Evolutionary conservation across 257 asterid genomes (phyloP).

Genomic region (Sherardia arvensis): DNA sequence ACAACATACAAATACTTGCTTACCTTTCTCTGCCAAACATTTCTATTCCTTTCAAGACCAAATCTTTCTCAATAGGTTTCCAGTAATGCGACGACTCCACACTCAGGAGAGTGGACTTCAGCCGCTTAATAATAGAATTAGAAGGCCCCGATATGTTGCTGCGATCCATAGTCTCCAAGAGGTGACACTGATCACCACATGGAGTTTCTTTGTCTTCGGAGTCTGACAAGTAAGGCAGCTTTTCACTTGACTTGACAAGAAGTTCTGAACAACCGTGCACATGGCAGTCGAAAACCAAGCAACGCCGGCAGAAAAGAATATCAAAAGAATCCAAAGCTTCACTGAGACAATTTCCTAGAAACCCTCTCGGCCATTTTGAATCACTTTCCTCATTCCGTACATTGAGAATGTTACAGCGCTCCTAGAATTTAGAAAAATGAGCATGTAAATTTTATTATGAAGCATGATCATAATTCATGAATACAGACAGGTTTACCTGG

Average conservation of each 20-base stretch:
- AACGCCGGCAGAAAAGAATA: conserved; percentile 91
- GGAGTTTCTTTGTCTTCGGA: conserved; percentile 64
- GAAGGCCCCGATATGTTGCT: conserved; percentile 30
- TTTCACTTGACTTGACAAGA: conserved; percentile 57
- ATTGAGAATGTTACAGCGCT: conserved; percentile 63
- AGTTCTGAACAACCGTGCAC: conserved; percentile 85
- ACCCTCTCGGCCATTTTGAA: conserved; percentile 19
- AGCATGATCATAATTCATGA: not conserved
- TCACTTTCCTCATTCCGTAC: conserved; percentile 40
- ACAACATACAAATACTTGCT: not conserved
- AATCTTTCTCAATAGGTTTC: conserved; percentile 88
- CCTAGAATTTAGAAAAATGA: conserved; percentile 44
- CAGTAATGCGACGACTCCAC: conserved; percentile 32
- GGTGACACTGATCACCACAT: conserved; percentile 76
- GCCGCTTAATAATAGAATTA: too few relatives aligned
- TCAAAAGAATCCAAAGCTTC: conserved; percentile 85
- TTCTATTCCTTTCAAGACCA: conserved; percentile 76
- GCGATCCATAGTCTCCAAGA: conserved; percentile 34
- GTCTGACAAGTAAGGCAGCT: conserved; percentile 42
- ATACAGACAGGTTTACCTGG: conserved; percentile 46
- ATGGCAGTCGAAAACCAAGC: conserved; percentile 93
- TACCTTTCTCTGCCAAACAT: conserved; percentile 95
- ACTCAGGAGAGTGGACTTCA: too few relatives aligned
- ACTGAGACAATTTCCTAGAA: conserved; percentile 55
- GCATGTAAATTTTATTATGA: conserved; percentile 15